A percentile compares a stretch with the other conserved stretches of the same genome.
phyloP scores from a whole-genome alignment of 148 eudicot genomes.

The Persicaria maculosa region DNA sequence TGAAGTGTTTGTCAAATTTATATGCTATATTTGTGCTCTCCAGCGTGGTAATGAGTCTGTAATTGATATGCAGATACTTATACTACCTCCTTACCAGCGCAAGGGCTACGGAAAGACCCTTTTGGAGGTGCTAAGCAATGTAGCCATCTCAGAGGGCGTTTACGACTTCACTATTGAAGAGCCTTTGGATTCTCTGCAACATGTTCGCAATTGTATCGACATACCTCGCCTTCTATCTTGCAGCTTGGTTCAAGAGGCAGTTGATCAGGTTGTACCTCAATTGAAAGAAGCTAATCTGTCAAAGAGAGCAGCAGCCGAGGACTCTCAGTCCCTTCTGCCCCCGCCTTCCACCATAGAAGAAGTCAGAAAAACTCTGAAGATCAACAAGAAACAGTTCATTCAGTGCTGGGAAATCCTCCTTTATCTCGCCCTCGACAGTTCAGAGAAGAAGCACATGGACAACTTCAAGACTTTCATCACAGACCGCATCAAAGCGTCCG shows the following conservation, averaged over 20 bases:
- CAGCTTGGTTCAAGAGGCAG: slow-evolving; percentile 41
- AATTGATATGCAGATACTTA: slow-evolving; percentile 50
- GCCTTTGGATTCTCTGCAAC: slow-evolving; percentile 81
- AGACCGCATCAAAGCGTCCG: slow-evolving; percentile 49
- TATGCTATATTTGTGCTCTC: neutral
- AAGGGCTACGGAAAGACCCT: slow-evolving; percentile 71
- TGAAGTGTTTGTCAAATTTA: neutral
- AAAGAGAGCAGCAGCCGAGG: slow-evolving; percentile 39
- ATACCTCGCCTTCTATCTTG: slow-evolving; percentile 57
- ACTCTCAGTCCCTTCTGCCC: slow-evolving; percentile 41
- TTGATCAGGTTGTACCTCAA: slow-evolving; percentile 31
- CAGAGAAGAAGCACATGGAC: slow-evolving; percentile 64
- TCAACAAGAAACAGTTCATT: slow-evolving; percentile 74
- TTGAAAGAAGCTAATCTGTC: slow-evolving; percentile 71
- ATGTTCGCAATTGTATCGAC: slow-evolving; percentile 60
- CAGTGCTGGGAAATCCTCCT: slow-evolving; percentile 95
- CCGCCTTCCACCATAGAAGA: slow-evolving; percentile 41
- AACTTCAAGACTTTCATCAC: slow-evolving; percentile 49
- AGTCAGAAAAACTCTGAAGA: slow-evolving; percentile 64
- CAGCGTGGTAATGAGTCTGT: neutral
- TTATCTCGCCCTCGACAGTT: slow-evolving; percentile 59
- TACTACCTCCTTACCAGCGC: slow-evolving; percentile 77
- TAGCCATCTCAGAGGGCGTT: slow-evolving; percentile 56
- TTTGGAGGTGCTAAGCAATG: slow-evolving; percentile 49
- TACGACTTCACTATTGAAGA: slow-evolving; percentile 86